Evolutionary conservation across 208 protist genomes (phyloP).

Genomic region (Leishmania mexicana): DNA sequence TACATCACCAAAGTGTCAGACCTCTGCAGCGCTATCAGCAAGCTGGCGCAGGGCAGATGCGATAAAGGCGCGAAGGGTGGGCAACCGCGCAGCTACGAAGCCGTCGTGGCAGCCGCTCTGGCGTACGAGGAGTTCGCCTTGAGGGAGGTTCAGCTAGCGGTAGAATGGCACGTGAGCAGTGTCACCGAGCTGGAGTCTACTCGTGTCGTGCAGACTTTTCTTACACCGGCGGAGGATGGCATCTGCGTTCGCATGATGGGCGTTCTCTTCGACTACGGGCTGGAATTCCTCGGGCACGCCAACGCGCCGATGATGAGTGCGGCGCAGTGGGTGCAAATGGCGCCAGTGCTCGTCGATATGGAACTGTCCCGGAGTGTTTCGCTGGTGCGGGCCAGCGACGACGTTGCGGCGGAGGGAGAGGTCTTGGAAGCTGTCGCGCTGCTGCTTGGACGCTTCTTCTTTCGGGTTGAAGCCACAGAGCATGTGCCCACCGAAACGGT

Average conservation of each 20-base stretch:
- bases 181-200: constrained; percentile 70
- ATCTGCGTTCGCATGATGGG: constrained; percentile 66
- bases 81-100: constrained; percentile 1
- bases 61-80: not conserved
- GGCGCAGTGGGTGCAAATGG: constrained; percentile 28
- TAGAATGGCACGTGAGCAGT: constrained; percentile 50
- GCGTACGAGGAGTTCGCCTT: constrained; percentile 58
- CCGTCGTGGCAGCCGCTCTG: constrained; percentile 44
- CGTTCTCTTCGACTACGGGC: constrained; percentile 62
- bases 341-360: constrained; percentile 19
- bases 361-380: constrained; percentile 26
- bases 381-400: constrained; percentile 30
- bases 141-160: constrained; percentile 50
- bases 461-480: constrained; percentile 55
- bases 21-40: constrained; percentile 56
- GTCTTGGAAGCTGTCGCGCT: constrained; percentile 26
- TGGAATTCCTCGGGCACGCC: constrained; percentile 84
- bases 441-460: constrained; percentile 65
- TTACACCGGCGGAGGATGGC: constrained; percentile 41
- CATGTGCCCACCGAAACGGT: constrained; percentile 41
- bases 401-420: constrained; percentile 13
- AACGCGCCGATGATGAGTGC: constrained; percentile 45
- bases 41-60: constrained; percentile 27
- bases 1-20: constrained; percentile 59
- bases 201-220: constrained; percentile 73